Conservation (phyloP, 306 rosid genomes). For the Glycine soja region DNA sequence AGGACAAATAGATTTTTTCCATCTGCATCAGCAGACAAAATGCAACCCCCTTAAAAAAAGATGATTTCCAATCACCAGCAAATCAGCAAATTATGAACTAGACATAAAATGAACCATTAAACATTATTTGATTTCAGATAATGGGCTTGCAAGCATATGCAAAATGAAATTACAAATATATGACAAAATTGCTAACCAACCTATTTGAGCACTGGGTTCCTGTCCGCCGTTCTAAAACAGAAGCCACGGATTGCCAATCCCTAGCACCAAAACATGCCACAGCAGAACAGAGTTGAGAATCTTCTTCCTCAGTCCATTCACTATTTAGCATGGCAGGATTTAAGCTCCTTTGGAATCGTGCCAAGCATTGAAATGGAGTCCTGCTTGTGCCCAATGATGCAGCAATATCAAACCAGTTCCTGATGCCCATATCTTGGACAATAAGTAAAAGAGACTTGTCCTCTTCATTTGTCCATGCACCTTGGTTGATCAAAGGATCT, state of each 20-base stretch:
- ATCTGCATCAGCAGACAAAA: conserved; percentile 58
- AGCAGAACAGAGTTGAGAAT: conserved; percentile 76
- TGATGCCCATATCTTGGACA: conserved; percentile 69
- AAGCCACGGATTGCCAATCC: conserved; percentile 90
- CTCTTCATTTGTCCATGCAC: conserved; percentile 73
- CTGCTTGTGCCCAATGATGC: conserved; percentile 74
- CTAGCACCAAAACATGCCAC: conserved; percentile 68
- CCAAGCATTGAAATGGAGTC: conserved; percentile 92
- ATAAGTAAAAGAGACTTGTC: conserved; percentile 71
- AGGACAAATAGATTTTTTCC: conserved; percentile 89
- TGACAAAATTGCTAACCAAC: conserved; percentile 55
- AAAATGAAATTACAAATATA: conserved; percentile 17
- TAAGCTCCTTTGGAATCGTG: conserved; percentile 91
- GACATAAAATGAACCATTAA: neutral
- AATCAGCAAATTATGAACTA: conserved; percentile 5
- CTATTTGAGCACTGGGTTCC: conserved; percentile 99
- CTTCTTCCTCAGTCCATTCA: conserved; percentile 96
- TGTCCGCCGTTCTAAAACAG: conserved; percentile 80
- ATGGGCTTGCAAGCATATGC: neutral
- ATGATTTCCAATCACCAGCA: conserved; percentile 1
- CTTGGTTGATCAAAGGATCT: conserved; percentile 84
- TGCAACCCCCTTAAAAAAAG: neutral
- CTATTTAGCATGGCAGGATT: conserved; percentile 83
- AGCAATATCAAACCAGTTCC: conserved; percentile 84
- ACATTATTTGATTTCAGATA: conserved; percentile 19